Conservation (phyloP, 2,329 filamentous ascomycete genomes). For the Talaromyces verruculosus region DNA sequence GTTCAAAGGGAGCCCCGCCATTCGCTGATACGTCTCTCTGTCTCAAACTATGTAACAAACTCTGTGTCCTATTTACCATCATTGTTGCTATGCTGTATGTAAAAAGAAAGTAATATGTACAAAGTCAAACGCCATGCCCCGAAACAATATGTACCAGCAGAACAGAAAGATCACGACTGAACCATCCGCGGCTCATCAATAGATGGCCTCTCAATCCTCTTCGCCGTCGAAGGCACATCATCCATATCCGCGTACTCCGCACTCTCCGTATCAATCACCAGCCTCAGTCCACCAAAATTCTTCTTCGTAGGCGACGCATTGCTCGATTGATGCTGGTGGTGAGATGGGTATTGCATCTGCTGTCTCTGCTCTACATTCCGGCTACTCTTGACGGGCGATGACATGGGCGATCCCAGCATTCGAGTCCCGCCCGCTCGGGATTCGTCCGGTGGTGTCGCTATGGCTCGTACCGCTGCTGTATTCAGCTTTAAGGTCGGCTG, state of each 20-base stretch:
- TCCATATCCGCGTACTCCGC: conserved; percentile 18
- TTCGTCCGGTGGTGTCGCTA: conserved; percentile 14
- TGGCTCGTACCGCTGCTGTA: conserved; percentile 14
- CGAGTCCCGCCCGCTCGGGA: conserved; percentile 8
- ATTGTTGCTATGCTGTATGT: not conserved
- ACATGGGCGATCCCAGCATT: conserved; percentile 16
- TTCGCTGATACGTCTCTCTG: not conserved
- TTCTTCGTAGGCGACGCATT: conserved; percentile 16
- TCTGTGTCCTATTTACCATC: not conserved
- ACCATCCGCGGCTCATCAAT: conserved; percentile 14
- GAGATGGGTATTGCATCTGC: not conserved
- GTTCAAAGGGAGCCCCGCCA: conserved; percentile 6
- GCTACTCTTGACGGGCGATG: conserved; percentile 16
- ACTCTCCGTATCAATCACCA: conserved; percentile 22
- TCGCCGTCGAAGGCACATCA: conserved; percentile 19
- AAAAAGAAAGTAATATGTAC: not conserved
- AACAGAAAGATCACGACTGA: not conserved
- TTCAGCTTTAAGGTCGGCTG: conserved; percentile 17
- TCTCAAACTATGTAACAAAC: not conserved
- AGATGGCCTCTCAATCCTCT: conserved; percentile 17
- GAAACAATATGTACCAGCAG: not conserved
- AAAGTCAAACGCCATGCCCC: not conserved
- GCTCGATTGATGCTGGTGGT: not conserved
- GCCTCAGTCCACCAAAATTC: conserved; percentile 15
- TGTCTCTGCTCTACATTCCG: conserved; percentile 4